Conservation (phyloP, 2,329 filamentous ascomycete genomes). For the Claviceps purpurea region DNA sequence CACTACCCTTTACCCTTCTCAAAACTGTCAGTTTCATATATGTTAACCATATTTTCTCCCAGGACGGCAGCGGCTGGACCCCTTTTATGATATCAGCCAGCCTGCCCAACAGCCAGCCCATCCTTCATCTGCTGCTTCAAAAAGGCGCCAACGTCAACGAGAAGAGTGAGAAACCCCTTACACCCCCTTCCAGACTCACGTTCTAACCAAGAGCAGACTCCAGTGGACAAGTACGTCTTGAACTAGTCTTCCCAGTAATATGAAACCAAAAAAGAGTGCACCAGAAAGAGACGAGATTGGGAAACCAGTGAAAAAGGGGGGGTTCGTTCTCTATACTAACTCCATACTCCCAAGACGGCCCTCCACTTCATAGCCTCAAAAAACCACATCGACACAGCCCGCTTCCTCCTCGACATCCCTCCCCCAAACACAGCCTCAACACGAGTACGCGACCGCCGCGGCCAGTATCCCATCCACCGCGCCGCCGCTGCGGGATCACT, state of each 20-base stretch:
- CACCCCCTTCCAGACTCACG: neutral
- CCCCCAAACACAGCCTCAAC: slow-evolving; percentile 59
- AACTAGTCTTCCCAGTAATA: neutral
- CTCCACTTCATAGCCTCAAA: slow-evolving; percentile 91
- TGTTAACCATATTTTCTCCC: neutral
- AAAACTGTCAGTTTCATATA: too few species aligned
- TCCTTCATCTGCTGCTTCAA: slow-evolving; percentile 53
- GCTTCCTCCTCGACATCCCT: slow-evolving; percentile 48
- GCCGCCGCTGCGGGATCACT: slow-evolving; percentile 80
- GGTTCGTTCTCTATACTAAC: neutral
- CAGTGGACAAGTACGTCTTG: slow-evolving; percentile 42
- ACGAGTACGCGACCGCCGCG: slow-evolving; percentile 68
- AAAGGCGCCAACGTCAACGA: slow-evolving; percentile 61
- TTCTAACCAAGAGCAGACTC: slow-evolving; percentile 17
- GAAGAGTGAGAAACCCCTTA: slow-evolving; percentile 40
- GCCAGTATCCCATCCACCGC: slow-evolving; percentile 83
- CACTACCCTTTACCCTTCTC: too few species aligned
- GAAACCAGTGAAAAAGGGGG: too few species aligned
- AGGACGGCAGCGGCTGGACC: slow-evolving; percentile 73
- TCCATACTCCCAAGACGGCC: slow-evolving; percentile 45
- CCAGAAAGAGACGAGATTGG: too few species aligned
- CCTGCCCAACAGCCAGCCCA: slow-evolving; percentile 55
- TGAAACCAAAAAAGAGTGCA: neutral
- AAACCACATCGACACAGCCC: slow-evolving; percentile 68
- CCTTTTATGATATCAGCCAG: slow-evolving; percentile 72